Percentiles rank a stretch among this genome's conserved stretches.
phyloP scores from a whole-genome alignment of 2,329 filamentous ascomycete genomes.

The Xylariaceae sp. region DNA sequence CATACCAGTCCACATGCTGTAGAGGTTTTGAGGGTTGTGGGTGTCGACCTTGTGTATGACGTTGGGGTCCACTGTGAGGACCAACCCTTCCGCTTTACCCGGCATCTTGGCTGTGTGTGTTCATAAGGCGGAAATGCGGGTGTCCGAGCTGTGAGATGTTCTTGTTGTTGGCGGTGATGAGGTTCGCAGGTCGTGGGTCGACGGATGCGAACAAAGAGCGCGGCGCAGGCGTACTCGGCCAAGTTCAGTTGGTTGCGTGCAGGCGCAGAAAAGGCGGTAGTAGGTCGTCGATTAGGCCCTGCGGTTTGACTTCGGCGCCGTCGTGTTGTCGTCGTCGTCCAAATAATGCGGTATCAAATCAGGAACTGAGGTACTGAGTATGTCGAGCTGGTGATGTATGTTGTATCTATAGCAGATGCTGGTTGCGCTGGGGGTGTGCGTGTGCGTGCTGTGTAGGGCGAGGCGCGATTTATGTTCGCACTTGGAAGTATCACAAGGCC shows the following conservation, averaged over 20 bases:
- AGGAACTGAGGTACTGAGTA: conserved; percentile 15
- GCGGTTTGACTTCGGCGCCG: too few relatives aligned
- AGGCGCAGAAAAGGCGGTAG: too few relatives aligned
- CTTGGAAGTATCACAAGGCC: too few relatives aligned
- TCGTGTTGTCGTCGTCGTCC: too few relatives aligned
- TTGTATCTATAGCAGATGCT: too few relatives aligned
- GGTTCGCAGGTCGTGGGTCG: conserved; percentile 8
- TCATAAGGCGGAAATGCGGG: conserved; percentile 20
- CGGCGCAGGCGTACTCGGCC: too few relatives aligned
- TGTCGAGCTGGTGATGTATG: conserved; percentile 18
- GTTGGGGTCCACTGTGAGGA: conserved; percentile 86
- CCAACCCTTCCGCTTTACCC: conserved; percentile 74
- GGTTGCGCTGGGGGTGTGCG: too few relatives aligned
- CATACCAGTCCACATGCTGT: conserved; percentile 96
- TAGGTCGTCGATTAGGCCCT: too few relatives aligned
- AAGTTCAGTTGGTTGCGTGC: too few relatives aligned
- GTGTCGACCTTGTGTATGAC: conserved; percentile 95
- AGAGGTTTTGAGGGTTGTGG: conserved; percentile 84
- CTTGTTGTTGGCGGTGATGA: conserved; percentile 20
- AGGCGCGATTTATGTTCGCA: too few relatives aligned
- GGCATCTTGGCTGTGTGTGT: conserved; percentile 60
- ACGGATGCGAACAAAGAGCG: too few relatives aligned
- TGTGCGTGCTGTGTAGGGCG: conserved; percentile 18
- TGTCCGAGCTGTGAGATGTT: conserved; percentile 19
- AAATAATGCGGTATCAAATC: conserved; percentile 17